Conservation (phyloP, 2,329 filamentous ascomycete genomes). For the Pseudogymnoascus sp. region DNA sequence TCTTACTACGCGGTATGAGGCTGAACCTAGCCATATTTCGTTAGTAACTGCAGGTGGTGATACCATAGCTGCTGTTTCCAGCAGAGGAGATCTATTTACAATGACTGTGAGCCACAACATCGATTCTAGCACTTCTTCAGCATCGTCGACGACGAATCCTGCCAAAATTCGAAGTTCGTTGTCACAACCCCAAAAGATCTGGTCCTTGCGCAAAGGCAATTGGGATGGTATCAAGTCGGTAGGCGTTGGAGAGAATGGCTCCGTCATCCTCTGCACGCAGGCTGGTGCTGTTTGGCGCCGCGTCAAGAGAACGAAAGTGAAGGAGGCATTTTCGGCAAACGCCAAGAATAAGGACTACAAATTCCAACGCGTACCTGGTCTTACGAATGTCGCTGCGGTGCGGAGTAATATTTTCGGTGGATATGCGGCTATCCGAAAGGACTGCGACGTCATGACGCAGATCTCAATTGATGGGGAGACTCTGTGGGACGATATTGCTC, state of each 20-base stretch:
- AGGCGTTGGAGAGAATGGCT: slow-evolving; percentile 83
- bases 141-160: slow-evolving; percentile 79
- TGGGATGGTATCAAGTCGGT: slow-evolving; percentile 75
- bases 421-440: slow-evolving; percentile 78
- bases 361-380: slow-evolving; percentile 80
- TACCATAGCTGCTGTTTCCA: slow-evolving; percentile 82
- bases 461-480: slow-evolving; percentile 60
- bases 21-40: slow-evolving; percentile 59
- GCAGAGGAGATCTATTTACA: slow-evolving; percentile 80
- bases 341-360: slow-evolving; percentile 73
- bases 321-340: slow-evolving; percentile 45
- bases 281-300: slow-evolving; percentile 91
- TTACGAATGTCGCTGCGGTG: slow-evolving; percentile 78
- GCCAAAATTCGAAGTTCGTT: slow-evolving; percentile 73
- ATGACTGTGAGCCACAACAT: slow-evolving; percentile 64
- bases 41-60: slow-evolving; percentile 81
- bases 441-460: slow-evolving; percentile 68
- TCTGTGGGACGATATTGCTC: slow-evolving; percentile 66
- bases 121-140: slow-evolving; percentile 51
- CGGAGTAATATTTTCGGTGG: slow-evolving; percentile 84
- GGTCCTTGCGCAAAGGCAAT: slow-evolving; percentile 68
- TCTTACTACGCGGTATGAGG: slow-evolving; percentile 57
- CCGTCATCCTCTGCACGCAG: slow-evolving; percentile 86
- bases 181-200: slow-evolving; percentile 71
- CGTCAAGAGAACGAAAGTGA: slow-evolving; percentile 73